phyloP scores from a whole-genome alignment of 495 filamentous ascomycete species.

The Penicillium maclennaniae region DNA sequence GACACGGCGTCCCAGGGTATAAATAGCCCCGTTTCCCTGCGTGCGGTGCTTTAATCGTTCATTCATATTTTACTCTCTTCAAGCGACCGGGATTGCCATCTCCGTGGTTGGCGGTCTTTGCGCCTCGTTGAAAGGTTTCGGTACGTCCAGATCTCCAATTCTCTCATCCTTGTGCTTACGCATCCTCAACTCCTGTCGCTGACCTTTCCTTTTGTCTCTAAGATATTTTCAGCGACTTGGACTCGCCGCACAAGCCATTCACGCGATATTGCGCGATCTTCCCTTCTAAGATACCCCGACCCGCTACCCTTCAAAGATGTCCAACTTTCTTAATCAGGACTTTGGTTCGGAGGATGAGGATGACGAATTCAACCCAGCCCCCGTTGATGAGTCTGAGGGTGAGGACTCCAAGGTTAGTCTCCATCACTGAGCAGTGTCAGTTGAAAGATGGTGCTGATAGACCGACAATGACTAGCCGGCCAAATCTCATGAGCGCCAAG shows the following conservation, averaged over 20 bases:
- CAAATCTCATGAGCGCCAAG: conserved; percentile 48
- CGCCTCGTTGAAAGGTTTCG: conserved; percentile 9
- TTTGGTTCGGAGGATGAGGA: conserved; percentile 76
- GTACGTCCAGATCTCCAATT: conserved; percentile 7
- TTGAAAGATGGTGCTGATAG: conserved; percentile 16
- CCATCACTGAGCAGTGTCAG: neutral
- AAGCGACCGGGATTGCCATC: neutral
- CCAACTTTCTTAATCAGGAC: conserved; percentile 50
- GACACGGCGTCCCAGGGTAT: conserved; percentile 14
- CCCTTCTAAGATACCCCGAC: neutral
- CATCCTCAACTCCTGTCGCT: neutral
- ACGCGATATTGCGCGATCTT: neutral
- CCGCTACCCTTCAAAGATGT: conserved; percentile 37
- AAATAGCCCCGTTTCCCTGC: neutral
- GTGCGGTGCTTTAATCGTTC: neutral
- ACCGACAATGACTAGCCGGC: conserved; percentile 18
- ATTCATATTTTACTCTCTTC: neutral
- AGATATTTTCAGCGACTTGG: neutral
- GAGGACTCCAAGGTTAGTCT: conserved; percentile 51
- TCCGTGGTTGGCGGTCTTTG: conserved; percentile 13
- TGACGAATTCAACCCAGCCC: conserved; percentile 75
- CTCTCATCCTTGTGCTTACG: neutral
- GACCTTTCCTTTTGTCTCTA: neutral
- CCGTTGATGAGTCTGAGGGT: conserved; percentile 63
- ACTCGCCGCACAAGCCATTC: neutral